Conservation (phyloP, 1,139 yeast species). For the Scheffersomyces segobiensis region DNA sequence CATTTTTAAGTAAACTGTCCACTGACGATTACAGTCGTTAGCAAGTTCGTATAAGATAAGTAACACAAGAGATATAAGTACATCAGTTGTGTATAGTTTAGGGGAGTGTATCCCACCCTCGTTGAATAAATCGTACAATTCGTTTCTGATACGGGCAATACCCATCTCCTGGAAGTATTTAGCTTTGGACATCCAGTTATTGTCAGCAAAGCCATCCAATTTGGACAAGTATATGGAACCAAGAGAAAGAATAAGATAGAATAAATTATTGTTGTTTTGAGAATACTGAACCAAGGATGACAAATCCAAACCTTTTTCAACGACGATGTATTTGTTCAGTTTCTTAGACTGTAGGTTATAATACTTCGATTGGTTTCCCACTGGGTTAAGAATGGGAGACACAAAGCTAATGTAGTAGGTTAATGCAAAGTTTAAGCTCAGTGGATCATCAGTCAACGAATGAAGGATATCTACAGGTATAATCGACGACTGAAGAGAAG, state of each 20-base stretch:
- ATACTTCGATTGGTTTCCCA: constrained; percentile 17
- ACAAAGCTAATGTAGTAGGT: constrained; percentile 27
- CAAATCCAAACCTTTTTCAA: constrained; percentile 27
- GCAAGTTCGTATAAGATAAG: constrained; percentile 30
- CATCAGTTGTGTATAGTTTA: constrained; percentile 14
- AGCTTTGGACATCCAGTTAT: constrained; percentile 21
- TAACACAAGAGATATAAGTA: constrained; percentile 23
- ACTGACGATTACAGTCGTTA: constrained; percentile 26
- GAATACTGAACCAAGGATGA: constrained; percentile 25
- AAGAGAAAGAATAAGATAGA: constrained; percentile 25
- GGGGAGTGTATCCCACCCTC: not conserved
- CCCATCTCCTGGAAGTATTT: constrained; percentile 19
- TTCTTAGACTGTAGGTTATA: constrained; percentile 11
- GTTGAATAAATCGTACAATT: not conserved
- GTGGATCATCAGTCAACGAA: constrained; percentile 12
- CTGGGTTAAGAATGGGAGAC: constrained; percentile 30
- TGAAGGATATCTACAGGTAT: constrained; percentile 24
- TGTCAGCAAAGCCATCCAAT: constrained; percentile 9
- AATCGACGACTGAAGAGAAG: constrained; percentile 12
- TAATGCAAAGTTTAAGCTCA: constrained; percentile 23
- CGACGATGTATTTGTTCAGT: constrained; percentile 13
- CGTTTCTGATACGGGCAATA: constrained; percentile 3
- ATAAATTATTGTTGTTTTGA: constrained; percentile 22
- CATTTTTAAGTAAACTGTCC: constrained; percentile 23
- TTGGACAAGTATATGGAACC: constrained; percentile 29